Percentiles rank a stretch among this genome's conserved stretches.
Evolutionary conservation across 2,329 filamentous ascomycete species (phyloP).

Genomic region (Dactylellina haptotyla): DNA sequence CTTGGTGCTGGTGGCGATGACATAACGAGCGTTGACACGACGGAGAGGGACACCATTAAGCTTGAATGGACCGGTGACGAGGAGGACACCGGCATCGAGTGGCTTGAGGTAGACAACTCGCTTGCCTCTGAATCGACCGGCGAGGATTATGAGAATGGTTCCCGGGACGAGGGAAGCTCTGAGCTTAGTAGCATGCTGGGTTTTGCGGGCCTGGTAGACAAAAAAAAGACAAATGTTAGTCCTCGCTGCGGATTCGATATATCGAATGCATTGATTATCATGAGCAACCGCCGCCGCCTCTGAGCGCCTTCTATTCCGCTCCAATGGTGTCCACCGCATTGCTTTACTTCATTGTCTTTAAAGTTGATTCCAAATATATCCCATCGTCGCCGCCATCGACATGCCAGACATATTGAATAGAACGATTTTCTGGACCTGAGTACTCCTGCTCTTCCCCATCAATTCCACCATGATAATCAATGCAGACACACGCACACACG

Average conservation of each 20-base stretch:
- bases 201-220: constrained; percentile 83
- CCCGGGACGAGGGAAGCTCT: constrained; percentile 91
- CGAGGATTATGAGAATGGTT: constrained; percentile 97
- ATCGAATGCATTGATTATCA: constrained; percentile 7
- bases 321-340: constrained; percentile 3
- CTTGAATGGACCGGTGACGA: constrained; percentile 99
- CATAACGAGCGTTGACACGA: constrained; percentile 91
- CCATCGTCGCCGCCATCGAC: not conserved
- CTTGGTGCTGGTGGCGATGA: constrained; percentile 88
- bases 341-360: not conserved
- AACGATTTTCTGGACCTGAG: too few species aligned
- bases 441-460: too few species aligned
- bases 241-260: constrained; percentile 39
- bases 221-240: constrained; percentile 56
- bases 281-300: not conserved
- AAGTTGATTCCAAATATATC: not conserved
- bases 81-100: constrained; percentile 95
- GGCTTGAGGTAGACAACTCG: constrained; percentile 98
- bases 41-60: constrained; percentile 98
- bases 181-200: constrained; percentile 84
- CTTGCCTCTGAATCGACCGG: constrained; percentile 99
- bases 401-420: too few species aligned
- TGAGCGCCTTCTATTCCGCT: not conserved
- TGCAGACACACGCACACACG: too few species aligned
- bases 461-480: constrained; percentile 35